A percentile compares a stretch with the other conserved stretches of the same genome.
phyloP scores from a whole-genome alignment of 108 stramenopile species.

The Bacterosira constricta region DNA sequence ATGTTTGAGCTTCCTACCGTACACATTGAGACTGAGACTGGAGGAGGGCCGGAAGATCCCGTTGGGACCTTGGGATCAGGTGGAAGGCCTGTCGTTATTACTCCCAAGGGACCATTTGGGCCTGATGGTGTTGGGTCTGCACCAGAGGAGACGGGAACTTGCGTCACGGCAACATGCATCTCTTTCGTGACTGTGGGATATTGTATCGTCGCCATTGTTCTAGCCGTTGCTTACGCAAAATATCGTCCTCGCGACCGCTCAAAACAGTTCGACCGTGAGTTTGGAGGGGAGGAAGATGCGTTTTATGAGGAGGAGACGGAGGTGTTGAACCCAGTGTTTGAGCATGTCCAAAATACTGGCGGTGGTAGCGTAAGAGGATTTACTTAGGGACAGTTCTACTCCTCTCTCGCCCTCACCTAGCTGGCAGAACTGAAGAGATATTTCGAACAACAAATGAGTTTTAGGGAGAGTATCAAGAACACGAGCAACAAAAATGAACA shows the following conservation, averaged over 20 bases:
- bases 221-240: conserved; percentile 45
- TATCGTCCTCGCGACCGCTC: conserved; percentile 36
- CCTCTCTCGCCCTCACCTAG: too few relatives aligned
- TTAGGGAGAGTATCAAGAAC: too few relatives aligned
- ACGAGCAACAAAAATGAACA: too few relatives aligned
- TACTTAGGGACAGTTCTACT: neutral
- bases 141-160: conserved; percentile 19
- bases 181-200: conserved; percentile 61
- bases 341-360: conserved; percentile 10
- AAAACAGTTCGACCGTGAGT: conserved; percentile 30
- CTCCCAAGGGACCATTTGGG: neutral
- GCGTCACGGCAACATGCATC: conserved; percentile 55
- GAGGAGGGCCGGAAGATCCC: neutral
- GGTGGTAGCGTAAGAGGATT: neutral
- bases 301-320: conserved; percentile 25
- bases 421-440: too few relatives aligned
- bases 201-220: conserved; percentile 34
- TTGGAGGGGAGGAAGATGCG: conserved; percentile 2
- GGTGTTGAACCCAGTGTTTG: conserved; percentile 27
- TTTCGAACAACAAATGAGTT: too few relatives aligned
- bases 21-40: neutral
- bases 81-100: neutral
- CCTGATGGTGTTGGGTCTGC: neutral
- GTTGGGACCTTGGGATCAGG: neutral
- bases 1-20: conserved; percentile 23